Conservation (phyloP, 2,329 filamentous ascomycete genomes). For the Dactylonectria estremocensis region DNA sequence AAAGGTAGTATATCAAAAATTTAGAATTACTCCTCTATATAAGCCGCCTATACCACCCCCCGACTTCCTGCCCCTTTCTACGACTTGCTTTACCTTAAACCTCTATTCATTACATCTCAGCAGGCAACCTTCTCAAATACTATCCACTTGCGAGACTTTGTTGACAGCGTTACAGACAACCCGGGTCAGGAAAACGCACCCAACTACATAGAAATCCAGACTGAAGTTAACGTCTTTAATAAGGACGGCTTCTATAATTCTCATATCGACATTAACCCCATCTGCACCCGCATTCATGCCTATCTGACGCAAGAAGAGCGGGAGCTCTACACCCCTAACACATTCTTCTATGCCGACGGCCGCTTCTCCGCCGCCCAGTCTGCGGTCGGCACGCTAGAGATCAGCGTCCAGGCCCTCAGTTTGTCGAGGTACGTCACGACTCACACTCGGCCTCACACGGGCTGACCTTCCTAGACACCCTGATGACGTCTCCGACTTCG, state of each 20-base stretch:
- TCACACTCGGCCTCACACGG: background rate
- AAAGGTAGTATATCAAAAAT: no score
- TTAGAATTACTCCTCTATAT: no score
- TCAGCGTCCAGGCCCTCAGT: conserved; percentile 18
- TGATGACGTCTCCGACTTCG: conserved; percentile 3
- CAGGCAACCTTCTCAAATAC: background rate
- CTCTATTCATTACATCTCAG: background rate
- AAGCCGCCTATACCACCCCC: no score
- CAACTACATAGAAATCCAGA: background rate
- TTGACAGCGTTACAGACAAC: background rate
- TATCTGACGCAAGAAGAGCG: conserved; percentile 17
- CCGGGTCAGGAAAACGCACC: background rate
- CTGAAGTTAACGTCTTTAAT: background rate
- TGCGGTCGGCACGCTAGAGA: background rate
- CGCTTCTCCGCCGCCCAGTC: conserved; percentile 12
- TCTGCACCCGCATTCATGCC: conserved; percentile 10
- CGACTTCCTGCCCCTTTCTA: no score
- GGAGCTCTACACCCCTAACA: conserved; percentile 1
- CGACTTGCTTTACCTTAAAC: background rate
- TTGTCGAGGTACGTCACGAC: conserved; percentile 7
- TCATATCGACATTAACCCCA: background rate
- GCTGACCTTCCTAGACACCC: conserved; percentile 1
- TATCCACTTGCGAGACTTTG: background rate
- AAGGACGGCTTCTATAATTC: background rate
- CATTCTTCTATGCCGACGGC: conserved; percentile 14